Base-by-base conservation (phyloP, 78 protist genomes). In the Dictyostelium brefeldianum region DNA sequence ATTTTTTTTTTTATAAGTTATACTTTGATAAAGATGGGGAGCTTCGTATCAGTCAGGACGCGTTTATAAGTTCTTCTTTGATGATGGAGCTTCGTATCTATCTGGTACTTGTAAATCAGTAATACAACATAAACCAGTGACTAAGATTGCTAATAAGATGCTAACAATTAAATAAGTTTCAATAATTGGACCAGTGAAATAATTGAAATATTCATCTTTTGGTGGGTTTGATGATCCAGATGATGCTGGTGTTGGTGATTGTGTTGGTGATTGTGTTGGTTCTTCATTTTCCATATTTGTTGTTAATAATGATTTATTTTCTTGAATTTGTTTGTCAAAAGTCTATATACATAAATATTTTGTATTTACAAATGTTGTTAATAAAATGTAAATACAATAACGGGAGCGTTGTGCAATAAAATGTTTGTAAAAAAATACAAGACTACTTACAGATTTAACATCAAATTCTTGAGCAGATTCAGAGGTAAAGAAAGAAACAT, bases 31-130 rank as follows among this genome's bases (percentile, higher is more conserved):
- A 36, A 3, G 2, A 36, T 36, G 2, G 43, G 2, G 2, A 36
- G 31, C 70, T 62, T 62, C 27, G 1, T 36, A 36, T 36, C 43
- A 36, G 43, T 36, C 1, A 3, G 43, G 43, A 36, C 43, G 5
- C 57, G 84, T 36, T 79, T 36, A 36, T 36, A 36, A 36, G 2
- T 81, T 36, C 43, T 36, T 36, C 43, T 36, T 36, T 36, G 43
- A 36, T 36, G 43, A 36, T 71, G 92, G 92, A n/a, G 92, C 81
- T 59, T 84, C 92, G 46, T 74, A 84, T 47, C 82, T 53, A 29
- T 84, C 92, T 56, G 92, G 92, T 0, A 87, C 93, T 87, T 87
- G 93, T 18, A 87, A 27, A 64, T 87, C 93, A 56, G 51, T 20
- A 64, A 87, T 22, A 50, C 93, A 87, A 14, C 93, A 77, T 14